phyloP scores from a whole-genome alignment of 148 eudicot genomes.

The Vaccinium macrocarpon region DNA sequence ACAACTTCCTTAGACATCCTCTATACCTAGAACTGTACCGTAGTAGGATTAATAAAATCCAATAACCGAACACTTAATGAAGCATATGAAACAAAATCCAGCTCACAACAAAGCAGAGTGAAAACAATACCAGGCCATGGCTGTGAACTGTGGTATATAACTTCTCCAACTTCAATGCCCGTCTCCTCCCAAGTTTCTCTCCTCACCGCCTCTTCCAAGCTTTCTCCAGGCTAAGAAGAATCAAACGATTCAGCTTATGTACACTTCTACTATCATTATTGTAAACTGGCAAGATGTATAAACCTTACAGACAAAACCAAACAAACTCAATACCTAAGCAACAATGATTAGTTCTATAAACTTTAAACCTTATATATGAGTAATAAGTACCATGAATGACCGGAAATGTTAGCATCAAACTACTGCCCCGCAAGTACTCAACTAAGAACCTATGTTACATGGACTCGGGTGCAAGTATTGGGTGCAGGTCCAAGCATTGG shows the following conservation, averaged over 20 bases:
- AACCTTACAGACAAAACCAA: background rate
- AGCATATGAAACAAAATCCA: background rate
- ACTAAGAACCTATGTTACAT: background rate
- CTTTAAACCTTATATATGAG: background rate
- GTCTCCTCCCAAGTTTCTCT: conserved; percentile 99
- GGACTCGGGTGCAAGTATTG: no score
- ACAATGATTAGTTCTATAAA: background rate
- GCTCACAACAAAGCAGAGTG: background rate
- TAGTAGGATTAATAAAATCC: background rate
- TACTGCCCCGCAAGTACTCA: background rate
- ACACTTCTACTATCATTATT: background rate
- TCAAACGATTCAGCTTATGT: conserved; percentile 15
- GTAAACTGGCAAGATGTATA: background rate
- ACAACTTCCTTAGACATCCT: background rate
- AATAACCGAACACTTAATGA: background rate
- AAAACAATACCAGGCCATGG: conserved; percentile 84
- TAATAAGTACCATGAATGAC: background rate
- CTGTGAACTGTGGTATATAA: conserved; percentile 93
- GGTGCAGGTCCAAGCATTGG: no score
- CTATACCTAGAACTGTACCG: background rate
- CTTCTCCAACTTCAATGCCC: conserved; percentile 94
- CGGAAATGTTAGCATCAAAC: background rate
- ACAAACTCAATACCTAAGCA: background rate
- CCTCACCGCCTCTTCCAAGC: conserved; percentile 97
- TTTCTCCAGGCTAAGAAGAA: conserved; percentile 81